A percentile compares a stretch with the other conserved stretches of the same genome.
Evolutionary conservation across 2,329 filamentous ascomycete genomes (phyloP).

Genomic region (Dactylellina drechsleri): DNA sequence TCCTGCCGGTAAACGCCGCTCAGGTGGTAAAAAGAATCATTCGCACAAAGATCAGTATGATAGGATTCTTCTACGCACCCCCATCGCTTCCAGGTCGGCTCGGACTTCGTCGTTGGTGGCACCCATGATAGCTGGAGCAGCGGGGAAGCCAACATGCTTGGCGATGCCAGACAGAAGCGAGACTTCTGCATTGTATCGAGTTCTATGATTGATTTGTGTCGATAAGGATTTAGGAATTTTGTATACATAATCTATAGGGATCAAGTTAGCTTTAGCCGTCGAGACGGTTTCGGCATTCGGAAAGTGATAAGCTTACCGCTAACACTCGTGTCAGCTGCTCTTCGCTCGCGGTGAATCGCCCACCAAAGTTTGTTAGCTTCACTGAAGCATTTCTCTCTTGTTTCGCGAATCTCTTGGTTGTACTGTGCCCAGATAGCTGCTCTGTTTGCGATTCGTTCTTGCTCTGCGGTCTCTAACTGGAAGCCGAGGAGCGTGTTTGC

Average conservation of each 20-base stretch:
- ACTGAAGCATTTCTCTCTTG: slow-evolving; percentile 81
- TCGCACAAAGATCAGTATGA: slow-evolving; percentile 61
- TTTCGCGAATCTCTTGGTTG: slow-evolving; percentile 84
- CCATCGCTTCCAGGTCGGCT: slow-evolving; percentile 88
- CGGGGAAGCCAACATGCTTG: slow-evolving; percentile 95
- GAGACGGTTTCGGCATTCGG: slow-evolving; percentile 1
- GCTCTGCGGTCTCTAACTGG: slow-evolving; percentile 77
- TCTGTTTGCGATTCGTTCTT: slow-evolving; percentile 80
- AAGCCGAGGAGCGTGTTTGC: slow-evolving; percentile 79
- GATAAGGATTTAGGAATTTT: slow-evolving; percentile 80
- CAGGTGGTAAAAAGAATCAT: slow-evolving; percentile 52
- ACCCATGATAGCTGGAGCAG: slow-evolving; percentile 83
- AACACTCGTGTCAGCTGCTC: slow-evolving; percentile 62
- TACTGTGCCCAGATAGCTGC: slow-evolving; percentile 90
- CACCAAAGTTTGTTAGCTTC: slow-evolving; percentile 89
- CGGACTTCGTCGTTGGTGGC: slow-evolving; percentile 79
- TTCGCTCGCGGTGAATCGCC: slow-evolving; percentile 87
- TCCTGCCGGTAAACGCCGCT: slow-evolving; percentile 52
- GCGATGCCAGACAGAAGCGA: slow-evolving; percentile 89
- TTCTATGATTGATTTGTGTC: slow-evolving; percentile 83
- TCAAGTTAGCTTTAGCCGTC: slow-evolving; percentile 61
- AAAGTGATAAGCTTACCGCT: slow-evolving; percentile 55
- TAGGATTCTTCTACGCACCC: slow-evolving; percentile 69
- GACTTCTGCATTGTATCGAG: slow-evolving; percentile 94
- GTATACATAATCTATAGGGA: slow-evolving; percentile 80